Percentiles rank a stretch among this genome's conserved stretches.
These are phyloP conservation scores for Orychophragmus violaceus DNA, from an alignment of 345 rosid genomes.

Conservation along the genomic window DNA sequence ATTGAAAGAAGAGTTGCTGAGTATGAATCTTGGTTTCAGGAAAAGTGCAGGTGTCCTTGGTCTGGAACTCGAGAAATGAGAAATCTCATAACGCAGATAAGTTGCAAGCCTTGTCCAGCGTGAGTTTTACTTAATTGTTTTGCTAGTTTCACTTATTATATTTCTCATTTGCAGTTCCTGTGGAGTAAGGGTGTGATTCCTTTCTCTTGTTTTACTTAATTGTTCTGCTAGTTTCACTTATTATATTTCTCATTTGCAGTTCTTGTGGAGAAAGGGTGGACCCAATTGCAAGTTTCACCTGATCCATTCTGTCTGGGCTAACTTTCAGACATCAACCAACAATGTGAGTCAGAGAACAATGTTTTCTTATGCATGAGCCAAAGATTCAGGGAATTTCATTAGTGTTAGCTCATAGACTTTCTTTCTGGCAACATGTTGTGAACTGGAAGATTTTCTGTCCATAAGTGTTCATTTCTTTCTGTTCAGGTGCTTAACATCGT, in stretches of 20 bases:
- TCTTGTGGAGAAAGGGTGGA: slow-evolving; percentile 84
- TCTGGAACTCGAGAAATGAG: slow-evolving; percentile 95
- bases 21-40: slow-evolving; percentile 39
- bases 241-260: slow-evolving; percentile 41
- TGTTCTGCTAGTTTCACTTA: background rate
- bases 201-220: background rate
- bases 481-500: background rate
- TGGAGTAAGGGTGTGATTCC: slow-evolving; percentile 59
- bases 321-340: slow-evolving; percentile 90
- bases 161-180: slow-evolving; percentile 50
- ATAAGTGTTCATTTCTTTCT: background rate
- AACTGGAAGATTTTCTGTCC: background rate
- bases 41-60: slow-evolving; percentile 78
- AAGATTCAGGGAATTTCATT: background rate
- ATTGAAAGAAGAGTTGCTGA: slow-evolving; percentile 5
- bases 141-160: background rate
- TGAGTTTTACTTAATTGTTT: slow-evolving; percentile 32
- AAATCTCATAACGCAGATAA: slow-evolving; percentile 55
- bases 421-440: background rate
- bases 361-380: background rate
- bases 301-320: slow-evolving; percentile 93
- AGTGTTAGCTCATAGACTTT: background rate
- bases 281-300: slow-evolving; percentile 46
- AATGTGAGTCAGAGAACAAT: slow-evolving; percentile 51
- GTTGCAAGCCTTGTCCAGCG: slow-evolving; percentile 66